A percentile compares a stretch with the other conserved stretches of the same genome.
phyloP scores from a whole-genome alignment of 2,329 filamentous ascomycete species.

The Ploettnerulaceae sp. region DNA sequence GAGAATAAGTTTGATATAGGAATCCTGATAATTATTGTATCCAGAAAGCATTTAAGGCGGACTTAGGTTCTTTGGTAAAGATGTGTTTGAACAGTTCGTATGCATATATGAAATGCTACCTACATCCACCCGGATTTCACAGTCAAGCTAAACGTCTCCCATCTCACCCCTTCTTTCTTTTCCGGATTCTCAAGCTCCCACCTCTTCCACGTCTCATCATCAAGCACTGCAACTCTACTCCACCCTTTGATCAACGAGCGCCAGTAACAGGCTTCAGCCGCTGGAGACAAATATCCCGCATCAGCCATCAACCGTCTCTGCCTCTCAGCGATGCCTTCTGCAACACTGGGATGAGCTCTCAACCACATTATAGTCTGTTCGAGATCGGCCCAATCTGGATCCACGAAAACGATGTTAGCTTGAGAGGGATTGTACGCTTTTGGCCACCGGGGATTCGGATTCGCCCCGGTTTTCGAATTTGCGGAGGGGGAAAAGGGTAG shows the following conservation, averaged over 20 bases:
- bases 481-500: slow-evolving; percentile 21
- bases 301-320: slow-evolving; percentile 42
- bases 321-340: slow-evolving; percentile 43
- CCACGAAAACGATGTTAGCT: slow-evolving; percentile 47
- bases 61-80: no score
- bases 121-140: slow-evolving; percentile 21
- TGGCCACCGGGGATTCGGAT: slow-evolving; percentile 38
- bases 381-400: slow-evolving; percentile 48
- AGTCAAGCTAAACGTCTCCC: slow-evolving; percentile 28
- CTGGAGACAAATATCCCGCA: slow-evolving; percentile 43
- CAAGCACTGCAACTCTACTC: slow-evolving; percentile 38
- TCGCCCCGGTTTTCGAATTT: not conserved
- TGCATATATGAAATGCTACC: no score
- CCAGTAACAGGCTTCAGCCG: slow-evolving; percentile 52
- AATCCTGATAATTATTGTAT: no score
- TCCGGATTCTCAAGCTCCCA: no score
- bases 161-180: slow-evolving; percentile 28
- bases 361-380: slow-evolving; percentile 44
- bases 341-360: slow-evolving; percentile 39
- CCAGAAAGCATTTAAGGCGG: no score
- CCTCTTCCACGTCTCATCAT: slow-evolving; percentile 34
- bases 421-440: slow-evolving; percentile 33
- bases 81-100: no score
- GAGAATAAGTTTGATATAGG: no score
- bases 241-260: slow-evolving; percentile 45